Percentiles rank a stretch among this genome's conserved stretches.
These are phyloP conservation scores for Fusarium concolor DNA, from an alignment of 2,329 filamentous ascomycete genomes.

Conservation along the genomic window DNA sequence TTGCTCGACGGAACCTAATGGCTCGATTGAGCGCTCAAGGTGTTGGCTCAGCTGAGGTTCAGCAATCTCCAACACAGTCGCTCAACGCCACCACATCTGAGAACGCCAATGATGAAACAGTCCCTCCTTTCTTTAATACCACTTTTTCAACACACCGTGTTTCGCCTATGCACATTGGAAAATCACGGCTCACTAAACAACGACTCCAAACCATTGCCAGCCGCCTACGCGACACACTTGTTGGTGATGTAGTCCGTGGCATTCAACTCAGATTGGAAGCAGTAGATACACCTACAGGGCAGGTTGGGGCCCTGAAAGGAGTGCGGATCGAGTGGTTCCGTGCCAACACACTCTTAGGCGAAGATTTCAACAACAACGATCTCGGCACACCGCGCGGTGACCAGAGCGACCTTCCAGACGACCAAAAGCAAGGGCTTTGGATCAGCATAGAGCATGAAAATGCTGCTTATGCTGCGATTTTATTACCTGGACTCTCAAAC, in stretches of 20 bases:
- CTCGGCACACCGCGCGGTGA: constrained; percentile 21
- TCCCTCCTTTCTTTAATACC: constrained; percentile 66
- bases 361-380: constrained; percentile 38
- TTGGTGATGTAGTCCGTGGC: constrained; percentile 70
- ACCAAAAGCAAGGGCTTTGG: constrained; percentile 53
- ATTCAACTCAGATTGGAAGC: constrained; percentile 64
- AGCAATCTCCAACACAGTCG: constrained; percentile 35
- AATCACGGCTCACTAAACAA: constrained; percentile 51
- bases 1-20: constrained; percentile 12
- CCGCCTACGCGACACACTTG: constrained; percentile 64
- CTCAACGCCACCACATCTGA: constrained; percentile 25
- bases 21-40: constrained; percentile 42
- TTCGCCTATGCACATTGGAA: constrained; percentile 64
- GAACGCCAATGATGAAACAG: constrained; percentile 26
- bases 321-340: constrained; percentile 63
- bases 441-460: constrained; percentile 66
- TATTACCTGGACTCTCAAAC: constrained; percentile 56
- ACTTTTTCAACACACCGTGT: constrained; percentile 68
- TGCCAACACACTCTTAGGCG: constrained; percentile 49
- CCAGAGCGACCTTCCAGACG: constrained; percentile 37
- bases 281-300: constrained; percentile 54
- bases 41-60: constrained; percentile 16
- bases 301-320: constrained; percentile 57
- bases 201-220: constrained; percentile 59
- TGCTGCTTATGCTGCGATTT: constrained; percentile 61